Conservation (phyloP, 768 basidiomycete species). For the Lyophyllum decastes region DNA sequence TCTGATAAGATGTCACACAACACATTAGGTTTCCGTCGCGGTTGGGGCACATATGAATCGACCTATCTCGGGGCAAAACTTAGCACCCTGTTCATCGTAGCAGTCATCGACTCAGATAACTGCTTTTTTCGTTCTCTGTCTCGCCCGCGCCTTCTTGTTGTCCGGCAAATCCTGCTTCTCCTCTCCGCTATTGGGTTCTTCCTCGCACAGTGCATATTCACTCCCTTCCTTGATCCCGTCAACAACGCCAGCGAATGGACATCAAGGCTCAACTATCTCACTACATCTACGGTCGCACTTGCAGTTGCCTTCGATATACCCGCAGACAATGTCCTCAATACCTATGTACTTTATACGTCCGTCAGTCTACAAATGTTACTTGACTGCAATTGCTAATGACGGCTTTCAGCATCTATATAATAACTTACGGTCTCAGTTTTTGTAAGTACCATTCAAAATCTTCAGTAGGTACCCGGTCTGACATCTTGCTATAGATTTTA, state of each 20-base stretch:
- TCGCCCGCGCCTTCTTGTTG: constrained; percentile 50
- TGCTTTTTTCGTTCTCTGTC: constrained; percentile 65
- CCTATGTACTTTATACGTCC: constrained; percentile 65
- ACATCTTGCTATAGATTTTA: constrained; percentile 53
- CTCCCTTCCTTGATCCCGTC: constrained; percentile 69
- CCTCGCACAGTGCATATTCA: constrained; percentile 55
- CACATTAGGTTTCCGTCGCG: constrained; percentile 61
- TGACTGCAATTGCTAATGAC: constrained; percentile 6
- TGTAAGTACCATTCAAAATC: constrained; percentile 41
- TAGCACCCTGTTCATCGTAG: constrained; percentile 62
- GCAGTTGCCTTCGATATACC: constrained; percentile 61
- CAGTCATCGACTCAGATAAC: constrained; percentile 69
- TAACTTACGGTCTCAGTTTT: constrained; percentile 69
- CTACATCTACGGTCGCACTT: constrained; percentile 64
- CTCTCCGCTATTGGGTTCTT: constrained; percentile 61
- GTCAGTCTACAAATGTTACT: constrained; percentile 24
- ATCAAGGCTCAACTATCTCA: constrained; percentile 69
- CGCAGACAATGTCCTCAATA: constrained; percentile 54
- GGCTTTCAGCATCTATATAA: constrained; percentile 38
- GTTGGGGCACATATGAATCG: constrained; percentile 68
- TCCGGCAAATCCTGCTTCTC: constrained; percentile 64
- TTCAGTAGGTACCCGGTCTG: background rate
- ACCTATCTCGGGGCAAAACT: constrained; percentile 73
- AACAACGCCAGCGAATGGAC: constrained; percentile 78
- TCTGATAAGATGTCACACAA: constrained; percentile 2